Evolutionary conservation across 345 rosid species (phyloP).

Genomic region (Salix purpurea): DNA sequence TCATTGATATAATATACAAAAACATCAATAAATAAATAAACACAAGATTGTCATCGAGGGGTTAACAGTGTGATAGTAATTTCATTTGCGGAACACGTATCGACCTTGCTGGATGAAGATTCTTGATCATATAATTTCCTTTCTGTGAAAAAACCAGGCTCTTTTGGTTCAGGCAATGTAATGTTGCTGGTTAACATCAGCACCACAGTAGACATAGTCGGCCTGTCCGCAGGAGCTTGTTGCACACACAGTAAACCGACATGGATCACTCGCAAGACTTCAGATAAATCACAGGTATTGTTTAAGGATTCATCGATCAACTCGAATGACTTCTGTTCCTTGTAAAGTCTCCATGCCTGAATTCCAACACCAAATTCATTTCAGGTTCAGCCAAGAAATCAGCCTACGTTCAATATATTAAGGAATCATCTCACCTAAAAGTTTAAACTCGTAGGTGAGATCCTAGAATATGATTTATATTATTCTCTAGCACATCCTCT

Average conservation of each 20-base stretch:
- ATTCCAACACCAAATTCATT: background rate
- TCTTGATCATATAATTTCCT: constrained; percentile 9
- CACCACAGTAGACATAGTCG: constrained; percentile 20
- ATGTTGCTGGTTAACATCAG: constrained; percentile 21
- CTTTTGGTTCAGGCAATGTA: constrained; percentile 19
- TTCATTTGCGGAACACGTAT: constrained; percentile 12
- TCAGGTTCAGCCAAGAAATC: background rate
- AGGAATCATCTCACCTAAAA: too few relatives aligned
- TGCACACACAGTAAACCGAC: constrained; percentile 28
- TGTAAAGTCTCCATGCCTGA: constrained; percentile 27
- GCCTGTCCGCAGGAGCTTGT: constrained; percentile 25
- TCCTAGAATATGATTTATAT: too few relatives aligned
- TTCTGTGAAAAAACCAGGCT: constrained; percentile 27
- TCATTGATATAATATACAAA: background rate
- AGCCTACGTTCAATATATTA: background rate
- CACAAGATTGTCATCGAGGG: constrained; percentile 10
- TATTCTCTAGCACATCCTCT: too few relatives aligned
- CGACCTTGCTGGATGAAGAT: constrained; percentile 13
- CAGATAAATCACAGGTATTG: background rate
- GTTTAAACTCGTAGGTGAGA: too few relatives aligned
- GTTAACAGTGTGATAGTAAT: constrained; percentile 8
- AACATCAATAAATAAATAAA: background rate
- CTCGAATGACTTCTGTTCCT: constrained; percentile 14
- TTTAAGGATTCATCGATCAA: constrained; percentile 1
- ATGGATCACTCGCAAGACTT: constrained; percentile 16